A percentile compares a stretch with the other conserved stretches of the same genome.
phyloP scores from a whole-genome alignment of 2,329 filamentous ascomycete species.

The Aspergillus transmontanensis region DNA sequence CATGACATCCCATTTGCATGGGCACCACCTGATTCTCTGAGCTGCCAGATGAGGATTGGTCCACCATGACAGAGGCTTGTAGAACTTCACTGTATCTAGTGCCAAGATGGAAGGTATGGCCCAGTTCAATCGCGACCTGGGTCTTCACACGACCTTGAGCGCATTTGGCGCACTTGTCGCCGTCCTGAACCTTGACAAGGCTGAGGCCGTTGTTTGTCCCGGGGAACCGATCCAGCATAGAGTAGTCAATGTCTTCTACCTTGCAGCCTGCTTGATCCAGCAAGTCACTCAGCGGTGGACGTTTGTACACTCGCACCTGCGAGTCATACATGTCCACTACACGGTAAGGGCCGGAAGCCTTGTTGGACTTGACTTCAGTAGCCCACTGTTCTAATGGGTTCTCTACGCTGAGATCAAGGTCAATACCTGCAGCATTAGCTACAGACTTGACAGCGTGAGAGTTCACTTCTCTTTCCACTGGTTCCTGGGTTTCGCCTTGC shows the following conservation, averaged over 20 bases:
- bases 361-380: conserved; percentile 35
- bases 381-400: conserved; percentile 59
- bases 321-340: conserved; percentile 46
- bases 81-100: conserved; percentile 83
- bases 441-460: conserved; percentile 65
- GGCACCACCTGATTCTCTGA: conserved; percentile 48
- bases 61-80: conserved; percentile 61
- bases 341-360: conserved; percentile 26
- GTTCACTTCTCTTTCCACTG: conserved; percentile 51
- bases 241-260: conserved; percentile 36
- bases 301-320: conserved; percentile 42
- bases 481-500: conserved; percentile 31
- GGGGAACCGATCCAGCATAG: conserved; percentile 41
- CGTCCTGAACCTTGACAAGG: conserved; percentile 65
- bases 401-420: conserved; percentile 72
- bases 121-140: conserved; percentile 80
- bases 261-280: conserved; percentile 31
- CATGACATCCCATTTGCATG: conserved; percentile 94
- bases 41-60: conserved; percentile 26
- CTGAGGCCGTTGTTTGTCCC: conserved; percentile 55
- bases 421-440: conserved; percentile 55
- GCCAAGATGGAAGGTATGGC: conserved; percentile 92
- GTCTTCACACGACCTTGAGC: conserved; percentile 62
- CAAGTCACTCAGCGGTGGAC: conserved; percentile 42
- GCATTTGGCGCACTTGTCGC: conserved; percentile 76